Evolutionary conservation across 2,329 filamentous ascomycete species (phyloP).

Genomic region (Colletotrichum cordylinicola): DNA sequence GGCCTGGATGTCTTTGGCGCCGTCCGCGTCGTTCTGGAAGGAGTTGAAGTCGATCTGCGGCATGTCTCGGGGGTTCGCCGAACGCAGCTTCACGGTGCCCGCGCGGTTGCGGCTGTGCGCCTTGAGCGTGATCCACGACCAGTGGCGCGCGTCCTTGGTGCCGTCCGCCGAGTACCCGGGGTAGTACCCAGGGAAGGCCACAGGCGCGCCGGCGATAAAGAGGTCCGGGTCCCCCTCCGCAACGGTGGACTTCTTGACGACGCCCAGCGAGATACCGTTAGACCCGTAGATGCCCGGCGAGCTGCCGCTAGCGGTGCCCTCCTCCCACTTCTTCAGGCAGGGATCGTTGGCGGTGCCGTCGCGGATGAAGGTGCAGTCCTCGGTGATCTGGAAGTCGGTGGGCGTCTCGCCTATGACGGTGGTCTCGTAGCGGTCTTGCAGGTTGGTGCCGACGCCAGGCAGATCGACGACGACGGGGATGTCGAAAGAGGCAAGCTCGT

Average conservation of each 20-base stretch:
- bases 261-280: constrained; percentile 35
- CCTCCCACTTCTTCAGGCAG: constrained; percentile 38
- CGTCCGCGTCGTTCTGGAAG: constrained; percentile 42
- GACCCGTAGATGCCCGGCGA: constrained; percentile 36
- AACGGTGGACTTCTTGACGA: constrained; percentile 35
- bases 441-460: constrained; percentile 67
- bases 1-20: constrained; percentile 48
- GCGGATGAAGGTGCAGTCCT: constrained; percentile 33
- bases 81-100: constrained; percentile 62
- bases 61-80: constrained; percentile 62
- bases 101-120: constrained; percentile 61
- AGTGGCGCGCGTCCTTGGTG: constrained; percentile 40
- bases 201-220: constrained; percentile 33
- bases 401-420: constrained; percentile 24
- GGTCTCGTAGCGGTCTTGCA: constrained; percentile 33
- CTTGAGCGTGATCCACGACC: constrained; percentile 54
- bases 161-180: constrained; percentile 31
- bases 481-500: constrained; percentile 41
- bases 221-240: constrained; percentile 31
- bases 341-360: constrained; percentile 32
- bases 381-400: constrained; percentile 31
- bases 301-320: constrained; percentile 16
- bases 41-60: constrained; percentile 65
- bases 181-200: constrained; percentile 32
- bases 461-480: constrained; percentile 61